Percentiles rank a stretch among this genome's conserved stretches.
These are phyloP conservation scores for Nigrospora oryzae DNA, from an alignment of 2,329 filamentous ascomycete genomes.

Conservation along the genomic window DNA sequence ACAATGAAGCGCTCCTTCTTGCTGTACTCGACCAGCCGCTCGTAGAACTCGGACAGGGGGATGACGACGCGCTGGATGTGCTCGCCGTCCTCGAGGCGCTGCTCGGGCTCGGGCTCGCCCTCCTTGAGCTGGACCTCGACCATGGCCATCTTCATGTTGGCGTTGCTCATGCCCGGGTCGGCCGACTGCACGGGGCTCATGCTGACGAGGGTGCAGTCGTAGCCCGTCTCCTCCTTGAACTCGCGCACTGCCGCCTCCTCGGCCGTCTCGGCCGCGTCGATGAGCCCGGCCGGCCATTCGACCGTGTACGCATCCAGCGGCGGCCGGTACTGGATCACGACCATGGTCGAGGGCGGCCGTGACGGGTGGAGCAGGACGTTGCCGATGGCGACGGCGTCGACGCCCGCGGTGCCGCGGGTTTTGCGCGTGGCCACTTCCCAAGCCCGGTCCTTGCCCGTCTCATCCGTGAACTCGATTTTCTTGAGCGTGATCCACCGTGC, in stretches of 20 bases:
- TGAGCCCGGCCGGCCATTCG: conserved; percentile 44
- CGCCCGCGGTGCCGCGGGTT: conserved; percentile 42
- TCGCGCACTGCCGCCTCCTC: conserved; percentile 44
- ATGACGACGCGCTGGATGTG: conserved; percentile 53
- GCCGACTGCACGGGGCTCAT: conserved; percentile 45
- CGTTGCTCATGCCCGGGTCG: conserved; percentile 49
- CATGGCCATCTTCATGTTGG: conserved; percentile 54
- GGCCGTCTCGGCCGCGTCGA: conserved; percentile 42
- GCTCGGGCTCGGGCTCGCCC: conserved; percentile 41
- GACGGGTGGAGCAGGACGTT: conserved; percentile 44
- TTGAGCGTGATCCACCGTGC: conserved; percentile 49
- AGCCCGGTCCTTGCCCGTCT: conserved; percentile 40
- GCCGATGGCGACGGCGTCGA: conserved; percentile 56
- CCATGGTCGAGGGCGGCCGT: conserved; percentile 33
- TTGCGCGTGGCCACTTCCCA: conserved; percentile 55
- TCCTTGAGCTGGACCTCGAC: conserved; percentile 47
- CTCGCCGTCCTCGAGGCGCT: conserved; percentile 52
- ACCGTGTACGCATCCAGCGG: conserved; percentile 42
- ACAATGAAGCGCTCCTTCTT: conserved; percentile 41
- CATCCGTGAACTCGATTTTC: conserved; percentile 49
- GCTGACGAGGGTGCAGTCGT: conserved; percentile 37
- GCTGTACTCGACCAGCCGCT: conserved; percentile 37
- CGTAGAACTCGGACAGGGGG: conserved; percentile 46
- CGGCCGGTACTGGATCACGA: conserved; percentile 45
- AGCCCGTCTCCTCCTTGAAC: conserved; percentile 47